Percentiles rank a stretch among this genome's conserved stretches.
Conservation (phyloP, 495 filamentous ascomycete genomes). For the Aspergillus wentii region DNA sequence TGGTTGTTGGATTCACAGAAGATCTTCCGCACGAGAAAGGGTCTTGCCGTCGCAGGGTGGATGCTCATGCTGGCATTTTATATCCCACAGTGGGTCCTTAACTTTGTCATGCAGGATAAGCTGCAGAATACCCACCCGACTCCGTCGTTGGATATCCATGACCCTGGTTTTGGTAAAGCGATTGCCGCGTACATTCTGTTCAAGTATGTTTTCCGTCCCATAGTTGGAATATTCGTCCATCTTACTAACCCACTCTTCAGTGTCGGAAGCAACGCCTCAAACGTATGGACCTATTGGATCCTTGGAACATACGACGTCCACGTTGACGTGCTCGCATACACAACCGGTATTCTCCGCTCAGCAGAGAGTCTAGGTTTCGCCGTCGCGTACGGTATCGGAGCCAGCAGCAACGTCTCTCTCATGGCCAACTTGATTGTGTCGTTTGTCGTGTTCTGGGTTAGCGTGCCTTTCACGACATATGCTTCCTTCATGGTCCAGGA, state of each 20-base stretch:
- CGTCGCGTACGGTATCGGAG: conserved; percentile 45
- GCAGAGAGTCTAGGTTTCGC: conserved; percentile 47
- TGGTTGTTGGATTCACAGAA: conserved; percentile 38
- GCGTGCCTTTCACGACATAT: conserved; percentile 30
- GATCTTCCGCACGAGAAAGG: conserved; percentile 21
- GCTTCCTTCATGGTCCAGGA: conserved; percentile 1
- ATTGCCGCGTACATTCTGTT: conserved; percentile 35
- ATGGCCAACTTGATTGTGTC: conserved; percentile 40
- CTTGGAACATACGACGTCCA: conserved; percentile 46
- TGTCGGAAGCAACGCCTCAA: conserved; percentile 37
- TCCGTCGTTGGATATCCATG: conserved; percentile 31
- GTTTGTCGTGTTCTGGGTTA: conserved; percentile 36
- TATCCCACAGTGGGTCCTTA: conserved; percentile 2
- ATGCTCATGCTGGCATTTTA: conserved; percentile 2
- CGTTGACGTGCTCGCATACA: conserved; percentile 40
- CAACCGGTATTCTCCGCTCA: conserved; percentile 43
- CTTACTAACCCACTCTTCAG: conserved; percentile 6
- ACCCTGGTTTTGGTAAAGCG: conserved; percentile 32
- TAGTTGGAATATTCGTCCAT: not conserved
- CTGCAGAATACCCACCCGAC: not conserved
- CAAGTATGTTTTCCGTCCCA: conserved; percentile 14
- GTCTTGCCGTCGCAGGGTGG: conserved; percentile 8
- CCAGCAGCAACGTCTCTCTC: conserved; percentile 25
- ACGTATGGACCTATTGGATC: conserved; percentile 46
- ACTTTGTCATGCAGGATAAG: conserved; percentile 5